Evolutionary conservation across 352 stramenopile species (phyloP), one percentile per base, ranked within the genome.

Genomic region (Globisporangium lucens): DNA sequence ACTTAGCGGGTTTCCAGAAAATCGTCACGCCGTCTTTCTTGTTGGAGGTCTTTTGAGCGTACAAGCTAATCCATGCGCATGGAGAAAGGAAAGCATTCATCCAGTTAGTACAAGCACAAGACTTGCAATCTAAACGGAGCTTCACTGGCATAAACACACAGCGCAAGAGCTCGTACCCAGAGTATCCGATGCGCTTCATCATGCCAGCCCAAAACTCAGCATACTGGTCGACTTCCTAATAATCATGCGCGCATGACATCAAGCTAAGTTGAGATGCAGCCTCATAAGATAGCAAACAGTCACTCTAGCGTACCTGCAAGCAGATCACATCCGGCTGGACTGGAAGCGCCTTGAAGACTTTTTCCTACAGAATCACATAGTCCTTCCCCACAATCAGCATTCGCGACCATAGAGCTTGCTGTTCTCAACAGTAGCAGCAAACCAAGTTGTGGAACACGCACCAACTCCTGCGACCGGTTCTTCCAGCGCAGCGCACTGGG

Each of bases 201-300:
- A 71, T 73, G 2, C 27, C 70, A 0, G 68, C 69, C 87, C 87
- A 95, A 61, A 95, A 95, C 52, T 85, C 75, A 10, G 80, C 62
- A 57, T 90, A 93, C 13, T 90, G 75, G 68, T 95, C 87, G 12
- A 89, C 82, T 81, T 95, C 87, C 87, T 94, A 62, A 20, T 8
- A 46, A n/a, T 24, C 24, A 24, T 24, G 24, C 24, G 24, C 24
- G 24, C 24, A 24, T 24, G 24, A 24, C 24, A 24, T 24, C 24
- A 24, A 24, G 24, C 24, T 24, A 24, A 24, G 24, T 24, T 51
- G 43, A 51, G 43, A 7, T 51, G 4, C 41, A 47, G 8, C 15
- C 8, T 20, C 13, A n/a, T n/a, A 8, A 12, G 8, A 30, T 17
- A 29, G 20, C 9, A 46, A 12, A 4, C 13, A 65, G 17, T 41